Evolutionary conservation across 2,329 filamentous ascomycete species (phyloP).

Genomic region (Onygenales sp.): DNA sequence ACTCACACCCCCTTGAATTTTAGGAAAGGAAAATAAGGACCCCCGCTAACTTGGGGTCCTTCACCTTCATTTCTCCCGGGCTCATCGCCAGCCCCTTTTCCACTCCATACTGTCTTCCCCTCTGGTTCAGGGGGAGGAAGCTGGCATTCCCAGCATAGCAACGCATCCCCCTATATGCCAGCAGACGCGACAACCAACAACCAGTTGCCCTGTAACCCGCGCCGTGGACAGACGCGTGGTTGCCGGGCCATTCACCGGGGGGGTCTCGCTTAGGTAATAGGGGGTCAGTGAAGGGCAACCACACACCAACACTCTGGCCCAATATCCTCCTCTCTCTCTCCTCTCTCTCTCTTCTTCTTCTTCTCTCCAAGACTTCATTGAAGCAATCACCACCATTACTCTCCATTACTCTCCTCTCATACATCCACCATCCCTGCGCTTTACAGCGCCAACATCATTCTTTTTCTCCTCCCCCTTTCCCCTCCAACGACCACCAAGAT

Average conservation of each 20-base stretch:
- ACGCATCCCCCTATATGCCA: too few relatives aligned
- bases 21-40: too few relatives aligned
- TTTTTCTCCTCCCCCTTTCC: neutral
- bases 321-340: neutral
- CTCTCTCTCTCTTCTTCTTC: neutral
- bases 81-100: too few relatives aligned
- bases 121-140: too few relatives aligned
- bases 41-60: too few relatives aligned
- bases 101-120: too few relatives aligned
- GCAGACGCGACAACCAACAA: too few relatives aligned
- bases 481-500: neutral
- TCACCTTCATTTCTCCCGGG: too few relatives aligned
- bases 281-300: neutral
- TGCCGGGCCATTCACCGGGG: neutral
- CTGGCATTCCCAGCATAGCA: too few relatives aligned
- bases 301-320: neutral
- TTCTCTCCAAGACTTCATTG: neutral
- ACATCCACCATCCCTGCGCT: neutral
- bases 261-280: neutral
- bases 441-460: neutral
- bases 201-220: too few relatives aligned
- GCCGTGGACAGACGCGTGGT: too few relatives aligned
- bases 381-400: neutral
- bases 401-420: neutral
- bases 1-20: too few relatives aligned